A percentile compares a stretch with the other conserved stretches of the same genome.
These are phyloP conservation scores for Leishmania arabica DNA, from an alignment of 208 protist species.

Conservation along the genomic window DNA sequence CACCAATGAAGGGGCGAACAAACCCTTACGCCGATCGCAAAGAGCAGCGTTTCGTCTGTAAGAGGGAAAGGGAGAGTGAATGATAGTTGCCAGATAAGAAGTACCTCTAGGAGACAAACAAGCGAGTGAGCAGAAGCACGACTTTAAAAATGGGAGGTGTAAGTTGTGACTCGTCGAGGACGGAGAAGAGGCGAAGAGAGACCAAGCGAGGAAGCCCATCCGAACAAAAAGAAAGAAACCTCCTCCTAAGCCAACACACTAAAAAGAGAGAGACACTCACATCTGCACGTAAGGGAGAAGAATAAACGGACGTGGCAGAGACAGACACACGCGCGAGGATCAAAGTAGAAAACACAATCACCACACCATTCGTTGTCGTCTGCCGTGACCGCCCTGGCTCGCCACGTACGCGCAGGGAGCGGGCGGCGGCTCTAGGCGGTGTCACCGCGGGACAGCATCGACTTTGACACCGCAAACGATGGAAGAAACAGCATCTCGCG, in stretches of 20 bases:
- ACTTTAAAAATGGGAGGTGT: background rate
- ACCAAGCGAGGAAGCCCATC: background rate
- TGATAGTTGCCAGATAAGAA: background rate
- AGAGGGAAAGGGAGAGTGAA: background rate
- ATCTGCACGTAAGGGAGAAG: background rate
- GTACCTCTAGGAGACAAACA: background rate
- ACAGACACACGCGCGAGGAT: background rate
- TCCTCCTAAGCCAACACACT: background rate
- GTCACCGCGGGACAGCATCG: background rate
- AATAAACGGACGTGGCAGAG: background rate
- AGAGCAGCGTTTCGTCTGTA: background rate
- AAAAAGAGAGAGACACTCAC: background rate
- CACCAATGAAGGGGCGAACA: background rate
- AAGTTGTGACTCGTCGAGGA: background rate
- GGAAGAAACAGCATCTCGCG: conserved; percentile 53
- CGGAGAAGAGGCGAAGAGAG: background rate
- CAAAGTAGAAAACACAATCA: background rate
- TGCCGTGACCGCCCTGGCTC: background rate
- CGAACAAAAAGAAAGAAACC: background rate
- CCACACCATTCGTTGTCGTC: background rate
- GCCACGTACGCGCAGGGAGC: background rate
- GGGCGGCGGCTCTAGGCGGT: background rate
- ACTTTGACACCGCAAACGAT: conserved; percentile 4
- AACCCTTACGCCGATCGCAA: background rate
- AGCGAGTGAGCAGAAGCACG: background rate